Percentiles rank a stretch among this genome's conserved stretches.
Evolutionary conservation across 2,329 filamentous ascomycete species (phyloP).

Genomic region (Cucurbitaria berberidis): DNA sequence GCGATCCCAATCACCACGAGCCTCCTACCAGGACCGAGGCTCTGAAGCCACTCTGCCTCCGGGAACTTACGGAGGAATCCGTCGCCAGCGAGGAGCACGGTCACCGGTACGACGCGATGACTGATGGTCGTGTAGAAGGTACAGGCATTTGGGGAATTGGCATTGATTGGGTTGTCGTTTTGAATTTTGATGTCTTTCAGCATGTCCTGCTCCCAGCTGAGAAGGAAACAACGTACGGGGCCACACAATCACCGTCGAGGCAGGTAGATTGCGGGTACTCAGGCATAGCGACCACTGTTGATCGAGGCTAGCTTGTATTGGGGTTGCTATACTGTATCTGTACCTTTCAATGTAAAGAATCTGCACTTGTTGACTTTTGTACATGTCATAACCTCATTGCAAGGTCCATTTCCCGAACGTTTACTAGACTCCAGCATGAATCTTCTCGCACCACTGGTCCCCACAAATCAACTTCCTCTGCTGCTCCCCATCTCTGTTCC

Average conservation of each 20-base stretch:
- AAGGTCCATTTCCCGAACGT: too few species aligned
- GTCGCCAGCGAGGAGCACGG: too few species aligned
- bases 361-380: too few species aligned
- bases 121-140: slow-evolving; percentile 21
- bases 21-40: too few species aligned
- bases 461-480: background rate
- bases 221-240: slow-evolving; percentile 57
- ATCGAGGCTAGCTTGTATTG: background rate
- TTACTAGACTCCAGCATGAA: background rate
- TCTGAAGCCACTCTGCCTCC: too few species aligned
- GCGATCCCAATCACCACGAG: too few species aligned
- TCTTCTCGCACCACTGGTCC: background rate
- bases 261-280: slow-evolving; percentile 58
- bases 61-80: too few species aligned
- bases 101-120: background rate
- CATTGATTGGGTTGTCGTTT: slow-evolving; percentile 35
- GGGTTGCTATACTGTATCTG: too few species aligned
- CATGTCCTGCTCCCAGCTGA: slow-evolving; percentile 49
- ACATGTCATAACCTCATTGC: too few species aligned
- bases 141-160: slow-evolving; percentile 31
- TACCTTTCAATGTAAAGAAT: too few species aligned
- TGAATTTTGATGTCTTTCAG: slow-evolving; percentile 45
- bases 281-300: slow-evolving; percentile 35
- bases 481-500: background rate
- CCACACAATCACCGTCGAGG: slow-evolving; percentile 56